Percentiles rank a stretch among this genome's conserved stretches.
Evolutionary conservation across 352 stramenopile genomes (phyloP).

Genomic region (Blastocystis sp.): DNA sequence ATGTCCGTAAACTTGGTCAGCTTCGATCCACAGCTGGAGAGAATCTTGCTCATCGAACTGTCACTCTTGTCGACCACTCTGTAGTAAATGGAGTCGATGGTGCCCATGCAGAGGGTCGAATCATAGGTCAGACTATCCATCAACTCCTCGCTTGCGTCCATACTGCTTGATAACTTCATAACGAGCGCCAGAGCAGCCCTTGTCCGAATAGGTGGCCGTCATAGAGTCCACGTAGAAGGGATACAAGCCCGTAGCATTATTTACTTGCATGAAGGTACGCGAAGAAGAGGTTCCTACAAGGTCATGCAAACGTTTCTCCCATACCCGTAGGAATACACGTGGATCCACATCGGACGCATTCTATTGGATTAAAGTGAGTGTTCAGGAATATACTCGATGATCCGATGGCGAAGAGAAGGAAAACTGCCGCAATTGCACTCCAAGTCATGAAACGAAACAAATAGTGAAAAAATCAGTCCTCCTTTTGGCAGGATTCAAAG

Average conservation of each 20-base stretch:
- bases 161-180: constrained; percentile 37
- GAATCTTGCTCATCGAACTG: constrained; percentile 1
- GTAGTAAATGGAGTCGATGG: constrained; percentile 6
- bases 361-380: constrained; percentile 2
- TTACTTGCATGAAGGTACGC: background rate
- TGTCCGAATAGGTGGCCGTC: constrained; percentile 1
- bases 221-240: constrained; percentile 30
- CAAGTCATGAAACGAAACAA: constrained; percentile 19
- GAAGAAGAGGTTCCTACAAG: constrained; percentile 1
- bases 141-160: background rate
- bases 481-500: background rate
- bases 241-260: constrained; percentile 51
- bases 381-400: constrained; percentile 1
- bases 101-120: background rate
- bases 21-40: constrained; percentile 25
- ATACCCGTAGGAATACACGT: background rate
- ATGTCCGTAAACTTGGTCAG: constrained; percentile 47
- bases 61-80: constrained; percentile 3
- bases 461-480: background rate
- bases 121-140: constrained; percentile 15
- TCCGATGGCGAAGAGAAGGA: constrained; percentile 6
- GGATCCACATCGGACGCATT: background rate
- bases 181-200: background rate
- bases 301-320: background rate
- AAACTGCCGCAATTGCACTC: background rate